Conservation (phyloP, 2,329 filamentous ascomycete species). For the Apiospora rasikravindrae region DNA sequence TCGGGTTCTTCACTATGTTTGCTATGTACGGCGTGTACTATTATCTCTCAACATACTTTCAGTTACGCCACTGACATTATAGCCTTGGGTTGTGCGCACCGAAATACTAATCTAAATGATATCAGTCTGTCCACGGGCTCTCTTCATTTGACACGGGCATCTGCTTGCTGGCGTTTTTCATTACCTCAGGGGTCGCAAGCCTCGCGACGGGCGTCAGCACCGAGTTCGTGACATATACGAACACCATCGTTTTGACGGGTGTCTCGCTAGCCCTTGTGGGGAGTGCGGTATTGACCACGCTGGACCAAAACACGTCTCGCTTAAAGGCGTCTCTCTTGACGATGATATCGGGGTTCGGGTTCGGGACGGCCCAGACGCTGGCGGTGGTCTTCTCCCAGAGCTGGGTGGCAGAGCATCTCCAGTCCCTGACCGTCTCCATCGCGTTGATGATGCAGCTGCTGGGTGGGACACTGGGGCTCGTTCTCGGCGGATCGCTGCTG, state of each 20-base stretch:
- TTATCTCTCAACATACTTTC: slow-evolving; percentile 24
- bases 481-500: slow-evolving; percentile 21
- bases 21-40: slow-evolving; percentile 24
- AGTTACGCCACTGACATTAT: neutral
- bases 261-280: slow-evolving; percentile 20
- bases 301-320: slow-evolving; percentile 19
- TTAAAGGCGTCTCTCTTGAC: slow-evolving; percentile 19
- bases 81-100: neutral
- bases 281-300: slow-evolving; percentile 21
- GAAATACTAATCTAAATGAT: neutral
- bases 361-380: slow-evolving; percentile 22
- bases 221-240: slow-evolving; percentile 21
- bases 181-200: slow-evolving; percentile 22
- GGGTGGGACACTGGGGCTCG: slow-evolving; percentile 22
- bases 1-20: slow-evolving; percentile 24
- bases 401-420: slow-evolving; percentile 20
- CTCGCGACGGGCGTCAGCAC: slow-evolving; percentile 21
- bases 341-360: slow-evolving; percentile 21
- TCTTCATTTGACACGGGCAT: slow-evolving; percentile 22
- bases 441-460: slow-evolving; percentile 23
- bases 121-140: slow-evolving; percentile 22
- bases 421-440: slow-evolving; percentile 22
- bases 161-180: slow-evolving; percentile 21
- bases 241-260: slow-evolving; percentile 21
- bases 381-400: slow-evolving; percentile 22